Base-by-base conservation (phyloP, 1,284 basidiomycete genomes). In the Kwoniella shivajii region DNA sequence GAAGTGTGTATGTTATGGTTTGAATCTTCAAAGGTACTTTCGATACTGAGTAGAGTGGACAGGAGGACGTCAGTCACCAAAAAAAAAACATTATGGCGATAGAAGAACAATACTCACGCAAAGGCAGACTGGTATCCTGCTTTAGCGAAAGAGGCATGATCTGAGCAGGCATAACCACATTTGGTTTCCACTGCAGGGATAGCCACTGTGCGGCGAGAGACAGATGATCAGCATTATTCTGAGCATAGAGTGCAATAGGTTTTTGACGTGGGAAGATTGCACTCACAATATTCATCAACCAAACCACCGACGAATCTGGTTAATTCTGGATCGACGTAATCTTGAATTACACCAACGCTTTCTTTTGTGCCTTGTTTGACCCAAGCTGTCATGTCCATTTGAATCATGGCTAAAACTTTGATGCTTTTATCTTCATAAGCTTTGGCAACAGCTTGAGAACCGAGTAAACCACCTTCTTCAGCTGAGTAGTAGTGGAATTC, bases 401-500 rank as follows among this genome's bases (percentile, higher is more conserved):
- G 75, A 65, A 90, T 86, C 92, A 96, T 96, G 39, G 88, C 92
- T 71, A 88, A 80, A 56, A 97, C 89, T 64, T 88, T 84, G 46
- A 83, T 81, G 7, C 79, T 80, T 54, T 82, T 80, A 22, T 80
- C 74, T 65, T 85, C 85, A 73, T 98, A 99, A 52, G 83, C 82
- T 66, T 83, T 82, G 30, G 92, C 93, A 44, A 99, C 85, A 10
- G 91, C 94, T 75, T 96, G 92, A 39, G 89, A 92, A 38, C 95
- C 95, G 53, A 99, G 86, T 31, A 98, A 83, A n/a, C 95, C 95
- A 42, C 88, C 89, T 80, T 96, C 92, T 71, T 96, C 92, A 45
- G 92, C 93, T 50, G 89, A 89, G 75, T 92, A 98, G 88, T 89
- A 99, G 75, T 96, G 93, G 78, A 97, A 95, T 74, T 98, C 93